Percentiles rank a stretch among this genome's conserved stretches.
Conservation (phyloP, 352 stramenopile species). For the Phytophthora fragariae region DNA sequence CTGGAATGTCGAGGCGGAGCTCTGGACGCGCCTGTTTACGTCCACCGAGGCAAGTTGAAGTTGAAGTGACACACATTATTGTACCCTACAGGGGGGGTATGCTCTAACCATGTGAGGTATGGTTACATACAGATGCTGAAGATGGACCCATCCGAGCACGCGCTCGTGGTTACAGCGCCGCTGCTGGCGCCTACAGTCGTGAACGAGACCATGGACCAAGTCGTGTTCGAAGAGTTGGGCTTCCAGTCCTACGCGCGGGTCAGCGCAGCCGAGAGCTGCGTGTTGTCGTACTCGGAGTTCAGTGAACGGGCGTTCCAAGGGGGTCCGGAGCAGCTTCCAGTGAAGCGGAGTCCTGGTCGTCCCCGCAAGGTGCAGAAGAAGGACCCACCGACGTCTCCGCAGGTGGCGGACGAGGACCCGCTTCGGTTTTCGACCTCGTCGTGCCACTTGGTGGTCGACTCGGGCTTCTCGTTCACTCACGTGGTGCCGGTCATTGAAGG, state of each 20-base stretch:
- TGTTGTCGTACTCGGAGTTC: slow-evolving; percentile 64
- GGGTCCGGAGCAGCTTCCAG: slow-evolving; percentile 3
- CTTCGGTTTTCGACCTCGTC: slow-evolving; percentile 59
- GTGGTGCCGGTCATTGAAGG: slow-evolving; percentile 92
- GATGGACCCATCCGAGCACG: slow-evolving; percentile 54
- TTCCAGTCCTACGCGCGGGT: slow-evolving; percentile 68
- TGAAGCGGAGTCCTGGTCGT: slow-evolving; percentile 25
- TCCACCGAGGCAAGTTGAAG: slow-evolving; percentile 46
- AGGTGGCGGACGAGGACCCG: slow-evolving; percentile 23
- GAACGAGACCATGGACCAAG: slow-evolving; percentile 79
- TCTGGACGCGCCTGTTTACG: slow-evolving; percentile 60
- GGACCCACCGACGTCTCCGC: background rate
- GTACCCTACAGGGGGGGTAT: background rate
- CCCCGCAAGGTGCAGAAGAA: slow-evolving; percentile 29
- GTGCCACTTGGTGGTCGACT: slow-evolving; percentile 91
- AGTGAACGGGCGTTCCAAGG: slow-evolving; percentile 35
- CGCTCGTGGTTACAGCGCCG: slow-evolving; percentile 67
- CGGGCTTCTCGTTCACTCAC: slow-evolving; percentile 96
- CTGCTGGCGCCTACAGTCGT: slow-evolving; percentile 62
- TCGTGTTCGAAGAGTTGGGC: slow-evolving; percentile 82
- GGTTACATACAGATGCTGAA: slow-evolving; percentile 48
- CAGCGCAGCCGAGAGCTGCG: slow-evolving; percentile 62
- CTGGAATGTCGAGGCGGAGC: slow-evolving; percentile 78
- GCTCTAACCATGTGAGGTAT: slow-evolving; percentile 7
- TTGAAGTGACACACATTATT: slow-evolving; percentile 15